Evolutionary conservation across 2,329 filamentous ascomycete genomes (phyloP).

Genomic region (Penicillium thymicola): DNA sequence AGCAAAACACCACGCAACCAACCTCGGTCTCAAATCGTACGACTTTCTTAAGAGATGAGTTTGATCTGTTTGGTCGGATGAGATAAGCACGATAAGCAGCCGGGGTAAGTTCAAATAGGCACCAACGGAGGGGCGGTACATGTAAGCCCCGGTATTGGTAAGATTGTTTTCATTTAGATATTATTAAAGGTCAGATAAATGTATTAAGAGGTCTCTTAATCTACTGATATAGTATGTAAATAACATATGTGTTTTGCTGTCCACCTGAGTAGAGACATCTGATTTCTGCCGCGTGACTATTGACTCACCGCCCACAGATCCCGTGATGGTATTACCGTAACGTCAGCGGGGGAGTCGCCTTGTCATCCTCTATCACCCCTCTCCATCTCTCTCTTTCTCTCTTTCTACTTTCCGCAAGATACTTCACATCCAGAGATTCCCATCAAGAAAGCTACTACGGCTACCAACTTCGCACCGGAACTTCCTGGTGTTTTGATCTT

Average conservation of each 20-base stretch:
- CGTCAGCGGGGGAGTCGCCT: conserved; percentile 30
- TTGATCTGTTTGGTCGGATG: conserved; percentile 17
- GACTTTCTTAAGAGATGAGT: conserved; percentile 12
- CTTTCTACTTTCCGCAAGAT: conserved; percentile 17
- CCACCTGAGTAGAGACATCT: conserved; percentile 15
- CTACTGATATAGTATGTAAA: not conserved
- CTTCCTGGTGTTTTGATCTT: conserved; percentile 7
- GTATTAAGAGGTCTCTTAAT: not conserved
- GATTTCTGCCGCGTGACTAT: conserved; percentile 12
- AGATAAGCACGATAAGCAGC: conserved; percentile 17
- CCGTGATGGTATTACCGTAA: conserved; percentile 25
- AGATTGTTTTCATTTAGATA: not conserved
- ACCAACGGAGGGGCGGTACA: not conserved
- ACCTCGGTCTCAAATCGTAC: conserved; percentile 10
- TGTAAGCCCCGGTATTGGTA: not conserved
- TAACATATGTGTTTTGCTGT: not conserved
- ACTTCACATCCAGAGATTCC: conserved; percentile 10
- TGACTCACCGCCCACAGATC: conserved; percentile 23
- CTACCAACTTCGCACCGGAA: conserved; percentile 19
- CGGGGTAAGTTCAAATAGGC: not conserved
- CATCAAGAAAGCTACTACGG: conserved; percentile 14
- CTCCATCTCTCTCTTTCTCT: conserved; percentile 18
- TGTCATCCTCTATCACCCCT: conserved; percentile 29
- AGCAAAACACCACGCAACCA: conserved; percentile 1
- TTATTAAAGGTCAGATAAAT: not conserved